phyloP scores from a whole-genome alignment of 768 basidiomycete species.

The Suillus luteus region DNA sequence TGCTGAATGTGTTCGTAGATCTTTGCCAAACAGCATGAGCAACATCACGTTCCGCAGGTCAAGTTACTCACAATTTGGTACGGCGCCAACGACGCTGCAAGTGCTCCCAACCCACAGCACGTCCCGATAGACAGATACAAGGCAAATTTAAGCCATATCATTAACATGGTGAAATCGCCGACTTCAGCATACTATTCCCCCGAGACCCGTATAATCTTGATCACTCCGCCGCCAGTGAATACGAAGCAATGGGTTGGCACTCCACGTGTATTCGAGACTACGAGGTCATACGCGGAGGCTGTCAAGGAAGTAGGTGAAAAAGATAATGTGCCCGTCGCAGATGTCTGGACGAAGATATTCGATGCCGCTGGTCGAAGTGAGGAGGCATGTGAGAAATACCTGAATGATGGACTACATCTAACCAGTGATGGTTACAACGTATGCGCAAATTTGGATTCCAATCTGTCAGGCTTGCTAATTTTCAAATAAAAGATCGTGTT shows the following conservation, averaged over 20 bases:
- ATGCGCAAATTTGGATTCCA: conserved; percentile 25
- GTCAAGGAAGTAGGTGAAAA: conserved; percentile 60
- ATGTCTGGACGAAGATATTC: conserved; percentile 77
- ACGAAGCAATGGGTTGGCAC: conserved; percentile 47
- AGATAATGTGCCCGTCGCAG: conserved; percentile 61
- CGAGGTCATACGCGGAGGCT: conserved; percentile 70
- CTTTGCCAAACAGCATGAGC: conserved; percentile 54
- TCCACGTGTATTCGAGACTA: conserved; percentile 58
- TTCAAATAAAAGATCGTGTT: conserved; percentile 60
- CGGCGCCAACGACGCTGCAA: conserved; percentile 85
- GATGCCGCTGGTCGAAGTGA: conserved; percentile 68
- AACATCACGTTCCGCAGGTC: conserved; percentile 54
- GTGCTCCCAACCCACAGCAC: conserved; percentile 67
- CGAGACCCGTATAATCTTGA: conserved; percentile 71
- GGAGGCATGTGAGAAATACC: conserved; percentile 48
- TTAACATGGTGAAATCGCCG: conserved; percentile 62
- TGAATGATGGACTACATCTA: conserved; percentile 82
- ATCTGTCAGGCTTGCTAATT: conserved; percentile 6
- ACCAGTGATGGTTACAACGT: conserved; percentile 76
- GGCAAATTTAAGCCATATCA: conserved; percentile 62
- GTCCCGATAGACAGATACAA: conserved; percentile 70
- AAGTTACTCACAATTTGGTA: conserved; percentile 87
- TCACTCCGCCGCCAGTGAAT: conserved; percentile 86
- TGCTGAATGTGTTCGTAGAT: conserved; percentile 39
- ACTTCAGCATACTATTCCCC: conserved; percentile 69